These are phyloP conservation scores for Kodamaea nitidulidarum DNA, from an alignment of 805 yeast genomes.

Conservation along the genomic window DNA sequence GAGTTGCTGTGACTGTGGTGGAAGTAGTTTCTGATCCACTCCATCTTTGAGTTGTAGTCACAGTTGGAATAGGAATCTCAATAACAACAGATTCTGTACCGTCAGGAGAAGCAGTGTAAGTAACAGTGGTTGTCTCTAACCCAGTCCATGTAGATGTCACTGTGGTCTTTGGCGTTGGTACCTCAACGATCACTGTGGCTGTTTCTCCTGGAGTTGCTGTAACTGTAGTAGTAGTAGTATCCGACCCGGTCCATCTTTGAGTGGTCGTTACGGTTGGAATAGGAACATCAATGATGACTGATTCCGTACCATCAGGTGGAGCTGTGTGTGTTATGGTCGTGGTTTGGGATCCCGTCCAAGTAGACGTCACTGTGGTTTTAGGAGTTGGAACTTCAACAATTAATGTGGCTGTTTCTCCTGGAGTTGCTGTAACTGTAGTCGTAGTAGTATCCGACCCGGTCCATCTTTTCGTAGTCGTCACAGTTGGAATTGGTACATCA, in stretches of 20 bases:
- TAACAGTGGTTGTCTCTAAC: constrained; percentile 11
- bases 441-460: not conserved
- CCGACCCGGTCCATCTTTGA: not conserved
- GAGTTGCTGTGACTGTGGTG: not conserved
- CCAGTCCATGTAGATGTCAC: constrained; percentile 9
- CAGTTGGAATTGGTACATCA: constrained; percentile 8
- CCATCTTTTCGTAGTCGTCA: not conserved
- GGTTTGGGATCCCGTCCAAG: constrained; percentile 1
- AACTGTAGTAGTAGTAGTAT: constrained; percentile 5
- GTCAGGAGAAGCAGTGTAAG: constrained; percentile 5
- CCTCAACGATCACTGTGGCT: constrained; percentile 12
- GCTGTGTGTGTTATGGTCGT: constrained; percentile 5
- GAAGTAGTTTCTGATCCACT: not conserved
- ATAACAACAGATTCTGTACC: constrained; percentile 12
- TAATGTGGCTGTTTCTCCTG: constrained; percentile 13
- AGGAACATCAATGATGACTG: constrained; percentile 12
- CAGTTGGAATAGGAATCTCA: constrained; percentile 10
- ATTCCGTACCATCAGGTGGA: constrained; percentile 9
- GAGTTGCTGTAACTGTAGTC: not conserved
- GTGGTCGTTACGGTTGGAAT: not conserved
- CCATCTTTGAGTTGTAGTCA: constrained; percentile 2
- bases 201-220: constrained; percentile 8
- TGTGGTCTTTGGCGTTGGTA: constrained; percentile 11
- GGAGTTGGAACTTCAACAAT: constrained; percentile 12
- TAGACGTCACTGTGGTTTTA: constrained; percentile 3